Evolutionary conservation across 2,329 filamentous ascomycete genomes (phyloP).

Genomic region (Dothistroma septosporum): DNA sequence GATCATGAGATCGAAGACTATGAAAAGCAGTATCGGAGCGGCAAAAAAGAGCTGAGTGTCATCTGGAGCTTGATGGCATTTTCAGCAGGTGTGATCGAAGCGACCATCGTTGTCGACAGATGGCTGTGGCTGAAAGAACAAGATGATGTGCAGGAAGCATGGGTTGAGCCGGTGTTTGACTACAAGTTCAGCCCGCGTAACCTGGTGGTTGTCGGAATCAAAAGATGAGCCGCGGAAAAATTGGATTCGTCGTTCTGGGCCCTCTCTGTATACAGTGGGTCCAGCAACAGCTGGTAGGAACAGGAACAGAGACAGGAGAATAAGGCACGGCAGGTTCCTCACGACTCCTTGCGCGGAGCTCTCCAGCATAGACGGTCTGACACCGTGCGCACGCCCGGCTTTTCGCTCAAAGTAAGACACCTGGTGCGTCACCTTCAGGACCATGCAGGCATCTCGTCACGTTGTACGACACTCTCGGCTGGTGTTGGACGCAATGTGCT

Average conservation of each 20-base stretch:
- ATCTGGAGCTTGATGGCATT: conserved; percentile 97
- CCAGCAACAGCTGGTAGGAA: no score
- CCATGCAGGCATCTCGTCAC: no score
- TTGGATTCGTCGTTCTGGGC: not conserved
- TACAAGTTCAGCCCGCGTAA: conserved; percentile 83
- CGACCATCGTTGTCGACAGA: conserved; percentile 82
- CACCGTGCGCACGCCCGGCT: no score
- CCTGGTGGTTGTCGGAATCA: conserved; percentile 86
- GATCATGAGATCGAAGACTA: conserved; percentile 74
- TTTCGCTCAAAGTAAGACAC: no score
- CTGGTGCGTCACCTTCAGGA: no score
- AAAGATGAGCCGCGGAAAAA: conserved; percentile 43
- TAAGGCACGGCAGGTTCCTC: no score
- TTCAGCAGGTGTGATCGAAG: conserved; percentile 82
- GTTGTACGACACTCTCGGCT: no score
- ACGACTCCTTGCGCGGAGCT: no score
- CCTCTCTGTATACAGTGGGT: no score
- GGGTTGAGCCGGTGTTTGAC: conserved; percentile 93
- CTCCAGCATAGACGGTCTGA: no score
- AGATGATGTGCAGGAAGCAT: conserved; percentile 63
- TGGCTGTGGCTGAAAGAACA: conserved; percentile 86
- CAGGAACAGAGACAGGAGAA: no score
- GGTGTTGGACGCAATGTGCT: no score
- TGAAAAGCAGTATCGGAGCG: conserved; percentile 57
- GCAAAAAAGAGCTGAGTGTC: conserved; percentile 77